A percentile compares a stretch with the other conserved stretches of the same genome.
phyloP scores from a whole-genome alignment of 139 green algal species.

The Haematococcus sp. region DNA sequence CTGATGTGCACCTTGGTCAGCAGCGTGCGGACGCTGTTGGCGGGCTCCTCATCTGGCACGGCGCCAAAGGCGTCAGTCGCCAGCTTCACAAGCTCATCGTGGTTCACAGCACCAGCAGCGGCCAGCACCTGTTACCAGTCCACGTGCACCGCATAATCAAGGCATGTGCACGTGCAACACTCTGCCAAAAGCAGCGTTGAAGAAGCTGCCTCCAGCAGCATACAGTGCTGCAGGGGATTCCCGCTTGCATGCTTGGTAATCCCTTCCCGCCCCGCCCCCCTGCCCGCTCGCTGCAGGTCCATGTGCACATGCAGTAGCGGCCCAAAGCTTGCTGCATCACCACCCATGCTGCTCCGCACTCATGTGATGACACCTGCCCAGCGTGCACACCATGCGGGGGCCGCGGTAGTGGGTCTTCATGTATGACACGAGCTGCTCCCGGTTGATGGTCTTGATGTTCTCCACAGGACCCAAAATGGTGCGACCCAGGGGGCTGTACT shows the following conservation, averaged over 20 bases:
- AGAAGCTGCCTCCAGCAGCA: no score
- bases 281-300: no score
- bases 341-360: no score
- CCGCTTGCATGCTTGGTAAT: no score
- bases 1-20: slow-evolving; percentile 35
- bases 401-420: slow-evolving; percentile 95
- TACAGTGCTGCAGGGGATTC: no score
- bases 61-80: slow-evolving; percentile 49
- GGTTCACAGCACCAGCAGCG: slow-evolving; percentile 92
- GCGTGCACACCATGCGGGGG: slow-evolving; percentile 64
- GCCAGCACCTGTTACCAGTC: slow-evolving; percentile 76
- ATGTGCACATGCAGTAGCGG: no score
- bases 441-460: slow-evolving; percentile 89
- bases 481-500: slow-evolving; percentile 89
- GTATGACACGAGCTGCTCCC: slow-evolving; percentile 90
- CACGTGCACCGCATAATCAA: no score
- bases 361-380: no score
- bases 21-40: slow-evolving; percentile 38
- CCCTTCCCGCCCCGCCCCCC: no score
- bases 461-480: slow-evolving; percentile 95
- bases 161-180: no score
- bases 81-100: slow-evolving; percentile 87
- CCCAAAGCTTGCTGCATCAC: no score
- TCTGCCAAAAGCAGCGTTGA: no score
- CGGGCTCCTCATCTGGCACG: slow-evolving; percentile 53